Base-by-base conservation (phyloP, 257 asterid species). In the Ilex aquifolium region DNA sequence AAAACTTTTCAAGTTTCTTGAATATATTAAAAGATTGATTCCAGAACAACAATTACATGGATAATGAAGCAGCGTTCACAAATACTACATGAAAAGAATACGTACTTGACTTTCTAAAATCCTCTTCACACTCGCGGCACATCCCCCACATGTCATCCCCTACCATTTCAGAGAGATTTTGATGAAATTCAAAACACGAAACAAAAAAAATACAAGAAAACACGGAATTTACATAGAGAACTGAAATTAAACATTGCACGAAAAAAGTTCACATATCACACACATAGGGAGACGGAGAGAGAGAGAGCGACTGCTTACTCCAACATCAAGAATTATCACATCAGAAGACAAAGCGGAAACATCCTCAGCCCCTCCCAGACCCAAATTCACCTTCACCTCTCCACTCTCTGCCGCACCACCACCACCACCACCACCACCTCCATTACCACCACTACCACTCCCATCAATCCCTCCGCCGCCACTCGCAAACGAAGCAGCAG, bases 251-350 rank as follows among this genome's bases (percentile, higher is more conserved):
- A 4, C 14, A 46, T 46, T 6, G n/a, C 52, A 46, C 4, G 10
- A 3, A 46, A 46, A 7, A 42, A 42, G 7, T 42, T 6, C 52
- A 14, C 6, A 14, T 46, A 10, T 46, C 3, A 10, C n/a, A 10
- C n/a, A 10, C 52, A 10, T 11, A 14, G 15, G 10, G n/a, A 10
- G 12, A 42, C 7, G 12, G 48, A 11, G 12, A 42, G 48, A 44
- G 13, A 44, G 50, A 7, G 50, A 44, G 9, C 9, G 11, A 2
- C 50, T 40, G 29, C 92, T 82, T 79, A 93, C 99, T 61, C 82
- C 80, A 72, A 93, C 99, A 65, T 93, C 96, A 55, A 93, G 96
- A 64, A 90, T 79, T 50, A 93, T 87, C 68, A 87, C 99, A 62
- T 85, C 97, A 58, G 97, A 81, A 68, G 80, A 72, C 61, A 83